Evolutionary conservation across 768 basidiomycete genomes (phyloP).

Genomic region (Termitomyces sp.): DNA sequence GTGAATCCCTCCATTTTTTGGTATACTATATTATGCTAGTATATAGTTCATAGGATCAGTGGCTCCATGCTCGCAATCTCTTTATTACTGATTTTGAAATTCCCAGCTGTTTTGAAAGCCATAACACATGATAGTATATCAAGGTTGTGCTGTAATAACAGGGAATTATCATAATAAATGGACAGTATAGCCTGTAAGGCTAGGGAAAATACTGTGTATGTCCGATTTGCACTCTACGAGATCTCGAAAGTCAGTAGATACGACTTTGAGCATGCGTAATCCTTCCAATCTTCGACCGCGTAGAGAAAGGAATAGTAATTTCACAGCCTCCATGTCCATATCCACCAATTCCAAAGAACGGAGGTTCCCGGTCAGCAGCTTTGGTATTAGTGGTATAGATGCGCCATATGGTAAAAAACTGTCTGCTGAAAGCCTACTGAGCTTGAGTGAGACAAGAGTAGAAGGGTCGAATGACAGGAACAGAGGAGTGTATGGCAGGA

Average conservation of each 20-base stretch:
- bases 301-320: neutral
- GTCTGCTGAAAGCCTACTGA: neutral
- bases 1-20: too few relatives aligned
- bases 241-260: neutral
- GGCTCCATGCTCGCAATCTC: neutral
- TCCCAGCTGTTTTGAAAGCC: neutral
- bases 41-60: too few relatives aligned
- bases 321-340: neutral
- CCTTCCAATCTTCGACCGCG: neutral
- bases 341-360: neutral
- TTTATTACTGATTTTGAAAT: neutral
- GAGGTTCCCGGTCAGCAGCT: neutral
- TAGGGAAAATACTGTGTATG: neutral
- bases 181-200: too few relatives aligned
- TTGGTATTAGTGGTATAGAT: neutral
- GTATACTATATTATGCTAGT: too few relatives aligned
- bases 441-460: neutral
- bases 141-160: too few relatives aligned
- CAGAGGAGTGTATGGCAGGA: neutral
- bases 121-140: neutral
- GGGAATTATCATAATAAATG: too few relatives aligned
- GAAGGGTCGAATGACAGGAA: neutral
- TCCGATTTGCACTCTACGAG: neutral
- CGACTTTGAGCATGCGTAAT: neutral
- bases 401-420: too few relatives aligned